These are phyloP conservation scores for Thinopyrum elongatum DNA, from an alignment of 176 grass and related monocot genomes.

Conservation along the genomic window DNA sequence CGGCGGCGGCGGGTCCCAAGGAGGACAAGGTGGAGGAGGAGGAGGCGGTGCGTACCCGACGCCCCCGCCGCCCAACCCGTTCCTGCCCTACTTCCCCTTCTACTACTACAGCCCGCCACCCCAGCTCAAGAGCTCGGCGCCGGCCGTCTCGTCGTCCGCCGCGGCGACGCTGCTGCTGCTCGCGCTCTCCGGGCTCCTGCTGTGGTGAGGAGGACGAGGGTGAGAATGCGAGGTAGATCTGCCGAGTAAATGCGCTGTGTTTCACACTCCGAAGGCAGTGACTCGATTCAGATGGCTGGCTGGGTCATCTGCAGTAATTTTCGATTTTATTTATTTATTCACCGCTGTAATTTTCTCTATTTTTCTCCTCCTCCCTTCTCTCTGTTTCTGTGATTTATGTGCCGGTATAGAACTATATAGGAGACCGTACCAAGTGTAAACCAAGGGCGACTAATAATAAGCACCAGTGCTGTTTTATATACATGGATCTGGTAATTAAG, in stretches of 20 bases:
- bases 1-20: not conserved
- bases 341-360: not conserved
- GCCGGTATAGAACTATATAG: not conserved
- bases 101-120: constrained; percentile 93
- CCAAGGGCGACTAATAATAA: not conserved
- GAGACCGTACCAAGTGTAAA: not conserved
- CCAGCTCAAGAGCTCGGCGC: constrained; percentile 3
- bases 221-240: constrained; percentile 21
- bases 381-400: not conserved
- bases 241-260: not conserved
- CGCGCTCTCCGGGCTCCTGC: not conserved
- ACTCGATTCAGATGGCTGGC: not conserved
- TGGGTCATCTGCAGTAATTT: not conserved
- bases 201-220: not conserved
- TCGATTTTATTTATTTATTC: not conserved
- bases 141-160: not conserved
- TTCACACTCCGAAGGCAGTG: not conserved
- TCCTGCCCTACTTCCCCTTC: constrained; percentile 97
- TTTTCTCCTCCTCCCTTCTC: not conserved
- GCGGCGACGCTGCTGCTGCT: not conserved
- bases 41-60: constrained; percentile 35
- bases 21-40: not conserved
- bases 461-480: not conserved
- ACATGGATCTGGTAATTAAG: not conserved
- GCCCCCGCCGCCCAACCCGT: constrained; percentile 91